Evolutionary conservation across 768 basidiomycete species (phyloP), one percentile per base, ranked within the genome.

Genomic region (Sarcodon aspratus): DNA sequence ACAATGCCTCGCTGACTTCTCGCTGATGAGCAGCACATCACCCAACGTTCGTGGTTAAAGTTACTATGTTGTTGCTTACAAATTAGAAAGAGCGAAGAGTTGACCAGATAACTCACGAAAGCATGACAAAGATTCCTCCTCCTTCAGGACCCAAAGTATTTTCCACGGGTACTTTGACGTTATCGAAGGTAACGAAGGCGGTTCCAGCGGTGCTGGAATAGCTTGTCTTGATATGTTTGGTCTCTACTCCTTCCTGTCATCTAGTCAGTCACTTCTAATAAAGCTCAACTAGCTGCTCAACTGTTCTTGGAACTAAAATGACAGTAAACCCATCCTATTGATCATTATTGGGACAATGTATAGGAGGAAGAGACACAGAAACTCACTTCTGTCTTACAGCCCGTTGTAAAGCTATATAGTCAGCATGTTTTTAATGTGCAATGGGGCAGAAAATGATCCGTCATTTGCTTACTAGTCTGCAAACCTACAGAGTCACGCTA

Each of bases 21-120:
- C 15, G 78, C 80, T 21, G 77, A 80, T 33, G 76, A 69, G 56
- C 86, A 87, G 61, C 76, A 79, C 85, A 93, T 93, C 27, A 88
- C 86, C 90, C 88, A 94, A 55, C 86, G 83, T 61, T 93, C 92
- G 63, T 94, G 91, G 62, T 95, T 95, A 69, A 95, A 96, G 67
- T 95, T 97, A 53, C 85, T 65, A 70, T 27, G 69, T 63, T 63
- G 10, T 33, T 45, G 44, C n/a, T n/a, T n/a, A n/a, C 13, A 42
- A 27, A 42, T 42, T 8, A 42, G 7, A 8, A 42, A 13, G 40
- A 38, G 37, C 12, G 37, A 42, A 15, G 40, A n/a, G 40, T 9
- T 42, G 43, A 2, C n/a, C 8, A 27, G 9, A 34, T 33, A 15
- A 12, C 52, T 8, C 44, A 69, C 67, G 79, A 82, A 46, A 78